Percentiles rank a stretch among this genome's conserved stretches.
phyloP scores from a whole-genome alignment of 306 rosid genomes.

The Myrica gale region DNA sequence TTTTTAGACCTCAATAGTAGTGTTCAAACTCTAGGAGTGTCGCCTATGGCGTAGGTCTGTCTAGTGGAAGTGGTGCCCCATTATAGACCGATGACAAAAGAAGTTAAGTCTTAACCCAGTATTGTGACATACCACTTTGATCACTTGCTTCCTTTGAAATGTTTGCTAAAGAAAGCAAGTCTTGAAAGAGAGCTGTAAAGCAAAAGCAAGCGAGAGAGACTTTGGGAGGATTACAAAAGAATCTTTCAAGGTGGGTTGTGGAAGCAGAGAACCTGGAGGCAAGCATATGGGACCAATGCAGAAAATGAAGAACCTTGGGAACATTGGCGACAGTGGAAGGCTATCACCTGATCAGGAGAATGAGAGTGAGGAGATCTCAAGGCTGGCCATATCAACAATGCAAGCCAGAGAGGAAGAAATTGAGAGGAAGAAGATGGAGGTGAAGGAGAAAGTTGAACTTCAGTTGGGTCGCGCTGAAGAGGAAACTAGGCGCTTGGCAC shows the following conservation, averaged over 20 bases:
- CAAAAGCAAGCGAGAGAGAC: constrained; percentile 45
- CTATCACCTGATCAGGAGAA: constrained; percentile 42
- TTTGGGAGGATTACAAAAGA: constrained; percentile 26
- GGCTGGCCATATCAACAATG: constrained; percentile 54
- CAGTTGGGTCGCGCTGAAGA: constrained; percentile 86
- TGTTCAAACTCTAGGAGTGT: too few relatives aligned
- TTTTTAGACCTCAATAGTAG: too few relatives aligned
- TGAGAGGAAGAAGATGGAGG: constrained; percentile 82
- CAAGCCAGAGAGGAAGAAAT: constrained; percentile 89
- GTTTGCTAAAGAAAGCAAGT: not conserved
- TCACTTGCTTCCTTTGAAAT: not conserved
- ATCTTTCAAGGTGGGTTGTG: constrained; percentile 12
- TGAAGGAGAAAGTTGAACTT: constrained; percentile 74
- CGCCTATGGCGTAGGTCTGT: not conserved
- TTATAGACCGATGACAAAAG: too few relatives aligned
- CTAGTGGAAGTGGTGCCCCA: too few relatives aligned
- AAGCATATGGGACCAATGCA: constrained; percentile 36
- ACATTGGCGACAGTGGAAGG: constrained; percentile 60
- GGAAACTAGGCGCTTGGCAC: constrained; percentile 76
- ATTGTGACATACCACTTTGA: not conserved
- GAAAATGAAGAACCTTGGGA: constrained; percentile 61
- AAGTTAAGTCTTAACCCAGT: not conserved
- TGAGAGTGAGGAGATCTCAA: constrained; percentile 61
- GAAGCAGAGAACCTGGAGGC: constrained; percentile 31
- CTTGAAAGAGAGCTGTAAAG: constrained; percentile 42